A percentile compares a stretch with the other conserved stretches of the same genome.
These are phyloP conservation scores for Zymoseptoria brevis DNA, from an alignment of 2,329 filamentous ascomycete genomes.

Conservation along the genomic window DNA sequence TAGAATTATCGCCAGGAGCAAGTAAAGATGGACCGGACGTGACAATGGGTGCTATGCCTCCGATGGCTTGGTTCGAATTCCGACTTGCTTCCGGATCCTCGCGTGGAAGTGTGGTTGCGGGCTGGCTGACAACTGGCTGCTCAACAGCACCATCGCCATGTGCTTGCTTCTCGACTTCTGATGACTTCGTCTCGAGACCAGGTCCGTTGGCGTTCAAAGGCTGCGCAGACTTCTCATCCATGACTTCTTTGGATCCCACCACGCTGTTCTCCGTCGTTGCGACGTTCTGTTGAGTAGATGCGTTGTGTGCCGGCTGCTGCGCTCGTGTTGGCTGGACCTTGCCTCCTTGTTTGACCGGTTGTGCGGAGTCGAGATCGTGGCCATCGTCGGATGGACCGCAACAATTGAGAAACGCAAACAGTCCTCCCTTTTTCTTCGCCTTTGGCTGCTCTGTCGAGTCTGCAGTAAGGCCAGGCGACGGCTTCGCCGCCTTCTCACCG, in stretches of 20 bases:
- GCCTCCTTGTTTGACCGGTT: conserved; percentile 36
- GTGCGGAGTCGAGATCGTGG: conserved; percentile 47
- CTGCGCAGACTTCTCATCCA: conserved; percentile 36
- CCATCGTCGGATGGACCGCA: conserved; percentile 57
- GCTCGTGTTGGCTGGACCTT: conserved; percentile 31
- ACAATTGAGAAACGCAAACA: conserved; percentile 54
- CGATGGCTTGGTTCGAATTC: not conserved
- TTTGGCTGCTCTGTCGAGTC: conserved; percentile 27
- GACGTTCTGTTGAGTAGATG: conserved; percentile 40
- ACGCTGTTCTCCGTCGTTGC: conserved; percentile 36
- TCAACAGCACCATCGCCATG: conserved; percentile 13
- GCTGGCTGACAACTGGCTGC: conserved; percentile 9
- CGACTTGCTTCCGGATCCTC: conserved; percentile 1
- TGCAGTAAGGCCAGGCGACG: conserved; percentile 26
- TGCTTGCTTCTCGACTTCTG: conserved; percentile 13
- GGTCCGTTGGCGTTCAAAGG: conserved; percentile 9
- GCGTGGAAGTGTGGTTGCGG: conserved; percentile 2
- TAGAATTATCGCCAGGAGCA: conserved; percentile 17
- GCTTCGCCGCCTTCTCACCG: conserved; percentile 34
- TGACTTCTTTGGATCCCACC: conserved; percentile 37
- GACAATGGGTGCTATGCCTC: conserved; percentile 1
- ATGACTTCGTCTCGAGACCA: conserved; percentile 6
- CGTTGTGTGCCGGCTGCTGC: conserved; percentile 40
- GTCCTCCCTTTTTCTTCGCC: conserved; percentile 36
- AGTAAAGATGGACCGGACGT: conserved; percentile 5